Conservation (phyloP, 495 filamentous ascomycete species). For the Aspergillus coremiiformis region DNA sequence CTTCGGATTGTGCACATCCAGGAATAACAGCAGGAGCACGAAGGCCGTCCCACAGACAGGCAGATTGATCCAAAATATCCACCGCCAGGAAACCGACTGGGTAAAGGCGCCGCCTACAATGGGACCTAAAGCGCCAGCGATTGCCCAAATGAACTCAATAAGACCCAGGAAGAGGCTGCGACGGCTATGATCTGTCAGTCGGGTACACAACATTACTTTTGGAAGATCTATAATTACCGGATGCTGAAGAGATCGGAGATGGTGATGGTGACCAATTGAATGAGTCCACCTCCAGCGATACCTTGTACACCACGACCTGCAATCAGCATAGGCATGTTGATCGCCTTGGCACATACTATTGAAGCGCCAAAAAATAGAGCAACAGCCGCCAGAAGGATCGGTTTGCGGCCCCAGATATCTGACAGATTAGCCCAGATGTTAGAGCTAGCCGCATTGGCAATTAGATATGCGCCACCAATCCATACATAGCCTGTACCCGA, state of each 20-base stretch:
- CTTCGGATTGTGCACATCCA: conserved; percentile 54
- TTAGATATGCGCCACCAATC: conserved; percentile 60
- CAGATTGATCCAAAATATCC: conserved; percentile 68
- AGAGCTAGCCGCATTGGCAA: conserved; percentile 45
- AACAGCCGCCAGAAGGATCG: conserved; percentile 42
- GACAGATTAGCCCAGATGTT: conserved; percentile 52
- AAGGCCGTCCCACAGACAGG: conserved; percentile 52
- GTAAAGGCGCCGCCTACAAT: conserved; percentile 64
- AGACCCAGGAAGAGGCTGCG: conserved; percentile 49
- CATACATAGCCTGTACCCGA: conserved; percentile 56
- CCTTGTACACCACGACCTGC: conserved; percentile 50
- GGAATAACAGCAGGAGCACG: conserved; percentile 48
- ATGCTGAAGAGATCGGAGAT: conserved; percentile 54
- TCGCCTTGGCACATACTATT: conserved; percentile 42
- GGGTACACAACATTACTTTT: not conserved
- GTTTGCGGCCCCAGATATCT: conserved; percentile 57
- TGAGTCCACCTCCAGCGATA: conserved; percentile 46
- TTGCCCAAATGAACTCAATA: conserved; percentile 49
- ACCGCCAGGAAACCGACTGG: conserved; percentile 55
- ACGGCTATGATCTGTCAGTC: conserved; percentile 17
- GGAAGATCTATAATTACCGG: conserved; percentile 26
- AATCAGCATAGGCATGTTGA: conserved; percentile 48
- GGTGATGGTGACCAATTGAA: conserved; percentile 46
- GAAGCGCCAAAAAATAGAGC: conserved; percentile 37
- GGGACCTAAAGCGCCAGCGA: conserved; percentile 55